Percentiles rank a stretch among this genome's conserved stretches.
phyloP scores from a whole-genome alignment of 2,329 filamentous ascomycete species.

The Akanthomyces lecanii region DNA sequence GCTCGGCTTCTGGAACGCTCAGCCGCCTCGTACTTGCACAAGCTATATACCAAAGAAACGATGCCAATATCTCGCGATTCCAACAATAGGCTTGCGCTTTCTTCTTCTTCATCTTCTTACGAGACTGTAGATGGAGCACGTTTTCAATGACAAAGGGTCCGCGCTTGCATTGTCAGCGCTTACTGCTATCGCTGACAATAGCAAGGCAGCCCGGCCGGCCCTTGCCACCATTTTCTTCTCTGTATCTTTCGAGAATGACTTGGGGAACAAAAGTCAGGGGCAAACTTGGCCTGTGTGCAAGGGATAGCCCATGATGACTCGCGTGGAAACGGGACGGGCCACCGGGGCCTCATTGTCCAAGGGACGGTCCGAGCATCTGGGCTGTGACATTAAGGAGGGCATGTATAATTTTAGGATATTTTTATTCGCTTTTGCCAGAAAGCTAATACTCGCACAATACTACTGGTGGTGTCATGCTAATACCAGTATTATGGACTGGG shows the following conservation, averaged over 20 bases:
- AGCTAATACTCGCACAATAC: neutral
- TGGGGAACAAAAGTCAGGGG: neutral
- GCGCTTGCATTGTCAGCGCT: slow-evolving; percentile 1
- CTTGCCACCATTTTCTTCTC: neutral
- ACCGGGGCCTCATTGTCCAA: slow-evolving; percentile 9
- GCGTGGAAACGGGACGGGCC: slow-evolving; percentile 15
- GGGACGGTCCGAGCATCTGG: slow-evolving; percentile 15
- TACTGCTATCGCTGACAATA: neutral
- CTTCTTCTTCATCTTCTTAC: neutral
- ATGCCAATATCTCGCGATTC: neutral
- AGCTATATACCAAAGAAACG: neutral
- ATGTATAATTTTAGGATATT: neutral
- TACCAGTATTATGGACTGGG: neutral
- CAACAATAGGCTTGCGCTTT: neutral
- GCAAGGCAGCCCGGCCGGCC: neutral
- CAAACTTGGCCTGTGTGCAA: neutral
- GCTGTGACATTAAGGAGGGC: slow-evolving; percentile 9
- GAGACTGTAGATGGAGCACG: neutral
- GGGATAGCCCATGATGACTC: slow-evolving; percentile 9
- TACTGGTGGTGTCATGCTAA: neutral
- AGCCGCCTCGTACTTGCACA: neutral
- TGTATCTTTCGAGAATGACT: neutral
- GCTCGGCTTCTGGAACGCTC: neutral
- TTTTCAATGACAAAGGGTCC: neutral
- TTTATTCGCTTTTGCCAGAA: neutral